Conservation (phyloP, 179 eudicot genomes). For the Actinidia polygama region DNA sequence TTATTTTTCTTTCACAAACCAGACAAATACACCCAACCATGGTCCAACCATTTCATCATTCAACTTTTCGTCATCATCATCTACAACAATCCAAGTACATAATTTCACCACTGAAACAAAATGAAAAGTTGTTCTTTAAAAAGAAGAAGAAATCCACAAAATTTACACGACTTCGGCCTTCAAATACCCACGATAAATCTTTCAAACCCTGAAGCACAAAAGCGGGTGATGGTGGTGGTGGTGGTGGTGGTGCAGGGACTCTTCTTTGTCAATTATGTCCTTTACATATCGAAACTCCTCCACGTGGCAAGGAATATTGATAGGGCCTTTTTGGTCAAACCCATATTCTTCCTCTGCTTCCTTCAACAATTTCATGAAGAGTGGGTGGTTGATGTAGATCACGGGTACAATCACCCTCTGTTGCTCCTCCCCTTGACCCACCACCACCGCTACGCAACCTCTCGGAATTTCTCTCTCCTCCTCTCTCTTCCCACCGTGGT, state of each 20-base stretch:
- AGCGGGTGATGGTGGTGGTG: too few relatives aligned
- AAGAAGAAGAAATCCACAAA: too few relatives aligned
- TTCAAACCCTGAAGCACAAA: conserved; percentile 23
- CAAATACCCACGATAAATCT: not conserved
- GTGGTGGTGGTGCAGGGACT: conserved; percentile 24
- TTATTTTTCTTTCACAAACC: too few relatives aligned
- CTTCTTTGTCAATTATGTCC: conserved; percentile 46
- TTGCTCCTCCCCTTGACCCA: conserved; percentile 62
- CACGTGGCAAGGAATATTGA: conserved; percentile 60
- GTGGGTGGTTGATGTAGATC: conserved; percentile 52
- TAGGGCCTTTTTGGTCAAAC: conserved; percentile 54
- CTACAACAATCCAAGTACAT: too few relatives aligned
- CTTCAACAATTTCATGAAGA: conserved; percentile 48
- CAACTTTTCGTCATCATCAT: too few relatives aligned
- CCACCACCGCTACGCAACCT: conserved; percentile 55
- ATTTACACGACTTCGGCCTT: too few relatives aligned
- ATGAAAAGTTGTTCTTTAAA: too few relatives aligned
- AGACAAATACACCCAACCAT: too few relatives aligned
- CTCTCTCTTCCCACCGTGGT: conserved; percentile 26
- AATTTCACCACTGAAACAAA: too few relatives aligned
- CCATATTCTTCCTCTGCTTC: conserved; percentile 72
- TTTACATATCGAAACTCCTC: conserved; percentile 48
- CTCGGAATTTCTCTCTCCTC: conserved; percentile 43
- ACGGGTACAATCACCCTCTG: conserved; percentile 56
- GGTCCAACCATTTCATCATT: too few relatives aligned